Evolutionary conservation across 192 early-diverging fungal species (phyloP), one percentile per base, ranked within the genome.

Genomic region (Hyaloraphidium curvatum): DNA sequence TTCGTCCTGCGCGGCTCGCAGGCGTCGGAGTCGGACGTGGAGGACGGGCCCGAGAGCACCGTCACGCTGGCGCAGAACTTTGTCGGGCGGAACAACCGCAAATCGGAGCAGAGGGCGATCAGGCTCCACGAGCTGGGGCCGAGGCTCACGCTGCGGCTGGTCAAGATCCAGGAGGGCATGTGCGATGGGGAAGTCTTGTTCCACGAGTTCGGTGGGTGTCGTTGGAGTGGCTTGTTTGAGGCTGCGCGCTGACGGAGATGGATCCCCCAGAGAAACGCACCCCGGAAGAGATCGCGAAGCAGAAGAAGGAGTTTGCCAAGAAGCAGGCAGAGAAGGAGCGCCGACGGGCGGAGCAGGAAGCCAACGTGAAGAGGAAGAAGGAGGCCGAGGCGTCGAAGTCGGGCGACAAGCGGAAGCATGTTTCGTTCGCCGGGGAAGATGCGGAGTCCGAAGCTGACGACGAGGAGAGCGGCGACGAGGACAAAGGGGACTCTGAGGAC

Each of bases 161-260:
- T 86, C 52, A 98, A 98, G 73, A 81, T 98, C 37, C 76, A 91
- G 59, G 76, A 62, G 30, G 94, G 88, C 1, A 57, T 98, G 52
- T 89, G 89, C 56, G 80, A 77, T 31, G 94, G 91, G 30, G 87
- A 93, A 40, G 80, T 98, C n/a, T 63, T 98, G 25, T 86, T 82
- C 65, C 91, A 98, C 68, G 74, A 74, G 39, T 79, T 77, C 57
- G 58, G 79, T 83, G 73, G 61, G 76, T 67, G n/a, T 56, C 48
- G 2, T n/a, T 40, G 29, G 13, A 30, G 37, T 9, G 30, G n/a
- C 0, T 33, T 1, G 1, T 5, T 28, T 39, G 19, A 3, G 17
- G 1, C n/a, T 54, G 33, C 31, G 16, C 23, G n/a, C 40, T 28
- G 19, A n/a, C 3, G 28, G 53, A 39, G 2, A 3, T 52, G 9